Conservation (phyloP, 345 rosid genomes). For the Physaria fendleri region DNA sequence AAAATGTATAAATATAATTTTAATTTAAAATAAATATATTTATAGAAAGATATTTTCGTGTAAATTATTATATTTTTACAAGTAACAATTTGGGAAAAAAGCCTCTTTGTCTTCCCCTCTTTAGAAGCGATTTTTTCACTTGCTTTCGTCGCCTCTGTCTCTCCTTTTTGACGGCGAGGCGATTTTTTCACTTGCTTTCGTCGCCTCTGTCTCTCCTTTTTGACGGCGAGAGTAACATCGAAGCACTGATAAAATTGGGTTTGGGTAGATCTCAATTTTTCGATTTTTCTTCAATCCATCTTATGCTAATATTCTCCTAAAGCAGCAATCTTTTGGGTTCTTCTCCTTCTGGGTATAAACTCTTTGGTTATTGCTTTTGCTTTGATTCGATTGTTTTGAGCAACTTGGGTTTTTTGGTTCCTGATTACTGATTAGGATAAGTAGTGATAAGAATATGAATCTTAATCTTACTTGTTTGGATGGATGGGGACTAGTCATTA, state of each 20-base stretch:
- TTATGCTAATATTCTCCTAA: constrained; percentile 1
- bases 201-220: too few relatives aligned
- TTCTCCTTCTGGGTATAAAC: constrained; percentile 20
- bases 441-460: constrained; percentile 2
- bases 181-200: too few relatives aligned
- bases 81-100: too few relatives aligned
- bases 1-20: too few relatives aligned
- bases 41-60: too few relatives aligned
- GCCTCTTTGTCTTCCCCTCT: too few relatives aligned
- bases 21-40: too few relatives aligned
- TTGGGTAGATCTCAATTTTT: constrained; percentile 7
- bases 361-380: constrained; percentile 16
- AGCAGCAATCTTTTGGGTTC: background rate
- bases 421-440: background rate
- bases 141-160: too few relatives aligned
- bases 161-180: too few relatives aligned
- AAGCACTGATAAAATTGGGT: constrained; percentile 21
- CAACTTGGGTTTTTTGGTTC: constrained; percentile 1
- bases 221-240: constrained; percentile 20
- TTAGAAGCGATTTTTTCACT: too few relatives aligned
- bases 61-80: too few relatives aligned
- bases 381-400: constrained; percentile 5
- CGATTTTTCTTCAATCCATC: constrained; percentile 19
- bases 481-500: background rate
- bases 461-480: constrained; percentile 26